Evolutionary conservation across 2,329 filamentous ascomycete genomes (phyloP).

Genomic region (Aspergillus sojae): DNA sequence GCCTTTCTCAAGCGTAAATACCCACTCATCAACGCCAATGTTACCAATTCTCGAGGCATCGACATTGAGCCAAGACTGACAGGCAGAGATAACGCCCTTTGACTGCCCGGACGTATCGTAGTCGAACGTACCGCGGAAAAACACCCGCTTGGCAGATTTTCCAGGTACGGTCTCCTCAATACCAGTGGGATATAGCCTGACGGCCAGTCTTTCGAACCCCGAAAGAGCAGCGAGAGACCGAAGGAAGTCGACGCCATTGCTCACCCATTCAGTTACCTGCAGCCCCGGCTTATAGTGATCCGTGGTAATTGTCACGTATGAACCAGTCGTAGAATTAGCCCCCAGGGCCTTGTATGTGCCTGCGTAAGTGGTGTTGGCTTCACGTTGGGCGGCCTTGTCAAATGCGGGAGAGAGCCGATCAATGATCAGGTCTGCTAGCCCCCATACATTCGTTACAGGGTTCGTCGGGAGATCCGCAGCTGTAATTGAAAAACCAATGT

Average conservation of each 20-base stretch:
- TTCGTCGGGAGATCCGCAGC: not conserved
- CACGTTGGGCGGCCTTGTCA: not conserved
- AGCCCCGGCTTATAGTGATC: not conserved
- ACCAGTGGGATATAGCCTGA: not conserved
- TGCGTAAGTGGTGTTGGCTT: not conserved
- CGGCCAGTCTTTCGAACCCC: not conserved
- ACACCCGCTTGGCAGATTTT: not conserved
- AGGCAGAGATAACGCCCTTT: not conserved
- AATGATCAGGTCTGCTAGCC: not conserved
- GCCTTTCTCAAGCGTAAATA: not conserved
- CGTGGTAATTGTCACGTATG: not conserved
- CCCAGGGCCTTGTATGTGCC: not conserved
- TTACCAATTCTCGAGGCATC: not conserved
- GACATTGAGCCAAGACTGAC: not conserved
- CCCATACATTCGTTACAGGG: not conserved
- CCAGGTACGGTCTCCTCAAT: not conserved
- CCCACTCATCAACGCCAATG: not conserved
- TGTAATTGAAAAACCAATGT: not conserved
- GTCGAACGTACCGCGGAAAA: not conserved
- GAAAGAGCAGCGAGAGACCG: not conserved
- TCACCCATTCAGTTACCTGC: not conserved
- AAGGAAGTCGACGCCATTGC: not conserved
- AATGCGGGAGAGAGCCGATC: not conserved
- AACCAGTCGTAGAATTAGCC: not conserved
- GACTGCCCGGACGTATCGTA: not conserved